Evolutionary conservation across 225 moss, liverwort and hornwort species (phyloP), one percentile per base, ranked within the genome.

Genomic region (Asterella californica): DNA sequence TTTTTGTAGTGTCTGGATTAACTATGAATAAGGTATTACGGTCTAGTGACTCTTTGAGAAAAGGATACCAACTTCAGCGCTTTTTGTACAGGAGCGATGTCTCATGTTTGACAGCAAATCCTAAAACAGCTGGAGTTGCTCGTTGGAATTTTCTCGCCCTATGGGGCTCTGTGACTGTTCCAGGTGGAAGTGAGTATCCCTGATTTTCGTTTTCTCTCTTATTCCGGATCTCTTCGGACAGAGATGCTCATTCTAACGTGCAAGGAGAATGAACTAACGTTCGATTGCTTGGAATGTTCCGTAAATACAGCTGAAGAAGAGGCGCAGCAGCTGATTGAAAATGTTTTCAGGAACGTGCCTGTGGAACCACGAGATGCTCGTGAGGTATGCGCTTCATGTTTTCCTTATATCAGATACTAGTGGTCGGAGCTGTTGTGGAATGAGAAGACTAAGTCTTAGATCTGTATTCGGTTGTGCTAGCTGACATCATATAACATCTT

Each of bases 61-160:
- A 45, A 70, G 25, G 47, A 71, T 21, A 46, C 25, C 27, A 46
- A n/a, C 2, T 71, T 27, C 47, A 46, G 25, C 71, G 18, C 47
- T 45, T 74, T 18, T 54, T 59, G 75, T 59, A 29, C 70, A 86
- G 85, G 79, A 34, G 34, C 38, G 79, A 83, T 68, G 80, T 86
- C 37, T 63, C 77, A 32, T 79, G 82, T 68, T 75, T 86, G 72
- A 86, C 77, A 34, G 85, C 85, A 53, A 86, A 86, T 82, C 85
- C 85, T 7, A 86, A 86, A 49, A 86, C 85, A 4, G 83, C 85
- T 66, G 85, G 85, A 76, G 85, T 86, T 82, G 85, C 85, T 19
- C 63, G 82, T 18, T 86, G 85, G 85, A 86, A 86, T 38, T 82
- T 86, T 65, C 80, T 82, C 55, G 85, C 82, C n/a, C 59, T 82